Base-by-base conservation (phyloP, 768 basidiomycete genomes). In the Xerocomellus amylosporus region DNA sequence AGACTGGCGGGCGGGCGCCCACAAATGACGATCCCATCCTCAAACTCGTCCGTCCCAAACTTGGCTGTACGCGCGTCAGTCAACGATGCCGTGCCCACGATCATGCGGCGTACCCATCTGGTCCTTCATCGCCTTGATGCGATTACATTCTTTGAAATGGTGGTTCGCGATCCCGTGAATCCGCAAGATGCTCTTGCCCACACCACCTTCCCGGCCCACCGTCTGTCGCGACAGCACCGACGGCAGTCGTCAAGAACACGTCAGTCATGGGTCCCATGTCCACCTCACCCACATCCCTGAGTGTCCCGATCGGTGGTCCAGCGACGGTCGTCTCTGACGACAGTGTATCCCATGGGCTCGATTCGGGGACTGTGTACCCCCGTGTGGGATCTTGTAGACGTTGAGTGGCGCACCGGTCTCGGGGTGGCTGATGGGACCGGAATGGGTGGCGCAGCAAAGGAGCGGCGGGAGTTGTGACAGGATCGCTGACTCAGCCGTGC, bases 261-360 rank as follows among this genome's bases (percentile, higher is more conserved):
- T 99, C 97, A 7, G 97, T 99, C 97, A 99, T 98, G n/a, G 88
- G 86, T 96, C 4, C 93, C 97, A 98, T 98, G 68, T 98, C 93
- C 20, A 98, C 84, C 62, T 86, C 81, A 8, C 67, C 67, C 51
- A 64, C 58, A 0, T 60, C 52, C 48, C 88, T 90, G 47, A 97
- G 79, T 2, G 90, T 89, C 59, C 86, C 85, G 47, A 99, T 79
- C 0, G 90, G 86, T 3, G 96, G 96, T 0, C 97, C 96, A 0
- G 82, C 86, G 31, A 98, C 97, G 9, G 92, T 97, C 9, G 96
- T 98, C 70, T 89, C 86, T 0, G 83, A 83, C 78, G 47, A 99
- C 96, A 14, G 75, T 74, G 64, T 96, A 98, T 0, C 97, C 97
- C 96, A 98, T 98, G 39, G 85, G 88, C 72, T n/a, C 87, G 46